These are phyloP conservation scores for Sporothrix schenckii DNA, from an alignment of 2,329 filamentous ascomycete genomes.

Conservation along the genomic window DNA sequence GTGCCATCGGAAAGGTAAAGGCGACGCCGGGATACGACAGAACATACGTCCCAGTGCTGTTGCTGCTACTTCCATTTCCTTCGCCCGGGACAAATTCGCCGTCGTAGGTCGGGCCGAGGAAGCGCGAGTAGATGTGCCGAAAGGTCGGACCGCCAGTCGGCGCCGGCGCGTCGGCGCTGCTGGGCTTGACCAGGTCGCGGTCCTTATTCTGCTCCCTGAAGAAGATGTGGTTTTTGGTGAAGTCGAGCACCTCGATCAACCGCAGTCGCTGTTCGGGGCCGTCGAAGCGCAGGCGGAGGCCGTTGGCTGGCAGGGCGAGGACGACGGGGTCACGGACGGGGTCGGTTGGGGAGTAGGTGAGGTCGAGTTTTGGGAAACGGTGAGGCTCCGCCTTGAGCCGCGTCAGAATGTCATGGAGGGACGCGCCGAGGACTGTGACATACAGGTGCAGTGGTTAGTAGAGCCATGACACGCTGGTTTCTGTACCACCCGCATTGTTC, in stretches of 20 bases:
- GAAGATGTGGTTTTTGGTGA: constrained; percentile 78
- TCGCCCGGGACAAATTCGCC: constrained; percentile 79
- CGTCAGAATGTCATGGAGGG: constrained; percentile 85
- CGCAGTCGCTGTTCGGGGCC: constrained; percentile 89
- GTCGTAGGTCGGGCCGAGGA: constrained; percentile 92
- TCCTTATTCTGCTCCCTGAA: constrained; percentile 71
- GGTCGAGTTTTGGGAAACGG: constrained; percentile 78
- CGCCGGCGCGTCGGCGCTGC: constrained; percentile 38
- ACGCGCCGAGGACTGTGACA: constrained; percentile 76
- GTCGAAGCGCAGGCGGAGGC: constrained; percentile 87
- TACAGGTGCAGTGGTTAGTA: constrained; percentile 32
- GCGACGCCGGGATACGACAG: constrained; percentile 93
- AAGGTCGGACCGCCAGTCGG: constrained; percentile 68
- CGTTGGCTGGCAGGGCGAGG: constrained; percentile 78
- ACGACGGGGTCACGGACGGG: constrained; percentile 77
- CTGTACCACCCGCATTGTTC: not conserved
- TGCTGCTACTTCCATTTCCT: constrained; percentile 44
- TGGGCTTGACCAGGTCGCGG: constrained; percentile 73
- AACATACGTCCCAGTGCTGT: constrained; percentile 74
- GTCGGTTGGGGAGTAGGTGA: constrained; percentile 74
- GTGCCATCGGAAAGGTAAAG: constrained; percentile 81
- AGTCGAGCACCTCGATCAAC: constrained; percentile 88
- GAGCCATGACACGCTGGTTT: not conserved
- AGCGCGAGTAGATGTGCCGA: constrained; percentile 84
- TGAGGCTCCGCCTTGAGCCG: constrained; percentile 86